Conservation (phyloP, 768 basidiomycete genomes). For the Amanita pallidorosea region DNA sequence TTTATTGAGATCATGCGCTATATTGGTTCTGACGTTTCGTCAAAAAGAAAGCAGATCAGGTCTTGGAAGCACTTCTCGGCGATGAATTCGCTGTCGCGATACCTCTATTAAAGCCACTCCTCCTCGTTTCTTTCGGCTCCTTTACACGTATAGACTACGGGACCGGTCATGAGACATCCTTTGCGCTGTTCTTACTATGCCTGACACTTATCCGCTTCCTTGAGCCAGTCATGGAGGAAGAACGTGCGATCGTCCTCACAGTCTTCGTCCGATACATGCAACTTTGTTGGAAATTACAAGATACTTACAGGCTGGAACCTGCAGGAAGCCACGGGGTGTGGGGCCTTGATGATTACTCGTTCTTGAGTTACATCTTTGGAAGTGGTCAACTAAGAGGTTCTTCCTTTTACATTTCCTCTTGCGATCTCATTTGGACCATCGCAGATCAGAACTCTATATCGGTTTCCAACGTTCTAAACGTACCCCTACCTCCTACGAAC, state of each 20-base stretch:
- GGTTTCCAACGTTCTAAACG: conserved; percentile 51
- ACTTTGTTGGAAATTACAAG: conserved; percentile 80
- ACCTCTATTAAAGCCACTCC: conserved; percentile 66
- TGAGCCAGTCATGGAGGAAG: conserved; percentile 45
- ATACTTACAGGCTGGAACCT: conserved; percentile 84
- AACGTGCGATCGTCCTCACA: conserved; percentile 45
- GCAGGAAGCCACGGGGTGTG: conserved; percentile 98
- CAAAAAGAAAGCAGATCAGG: conserved; percentile 41
- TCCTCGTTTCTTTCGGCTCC: conserved; percentile 81
- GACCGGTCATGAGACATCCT: conserved; percentile 90
- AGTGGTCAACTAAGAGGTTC: conserved; percentile 79
- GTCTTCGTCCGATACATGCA: conserved; percentile 71
- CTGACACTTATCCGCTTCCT: conserved; percentile 63
- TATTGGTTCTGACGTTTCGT: conserved; percentile 4
- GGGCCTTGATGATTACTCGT: conserved; percentile 90
- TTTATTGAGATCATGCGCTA: conserved; percentile 3
- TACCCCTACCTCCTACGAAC: conserved; percentile 53
- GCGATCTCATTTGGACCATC: conserved; percentile 8
- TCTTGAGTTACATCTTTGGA: conserved; percentile 85
- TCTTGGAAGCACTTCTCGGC: conserved; percentile 41
- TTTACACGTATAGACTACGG: conserved; percentile 92
- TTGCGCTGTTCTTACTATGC: conserved; percentile 66
- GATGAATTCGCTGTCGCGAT: conserved; percentile 30
- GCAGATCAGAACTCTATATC: conserved; percentile 55
- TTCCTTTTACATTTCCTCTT: conserved; percentile 2